A percentile compares a stretch with the other conserved stretches of the same genome.
These are phyloP conservation scores for Lasiosphaeria ovina DNA, from an alignment of 495 filamentous ascomycete species.

Conservation along the genomic window DNA sequence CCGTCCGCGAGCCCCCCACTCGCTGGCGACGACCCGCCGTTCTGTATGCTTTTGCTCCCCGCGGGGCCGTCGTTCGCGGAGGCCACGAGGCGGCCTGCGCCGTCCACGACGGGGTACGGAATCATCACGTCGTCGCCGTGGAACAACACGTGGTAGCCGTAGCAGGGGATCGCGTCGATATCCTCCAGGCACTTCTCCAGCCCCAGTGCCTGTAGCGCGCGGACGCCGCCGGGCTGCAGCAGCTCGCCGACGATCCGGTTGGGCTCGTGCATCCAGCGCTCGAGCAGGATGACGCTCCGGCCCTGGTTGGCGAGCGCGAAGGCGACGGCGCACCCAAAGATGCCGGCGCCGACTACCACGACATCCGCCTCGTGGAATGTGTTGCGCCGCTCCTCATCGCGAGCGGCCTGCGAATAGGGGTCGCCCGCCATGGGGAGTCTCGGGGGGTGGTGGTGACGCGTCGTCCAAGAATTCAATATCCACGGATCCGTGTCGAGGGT, in stretches of 20 bases:
- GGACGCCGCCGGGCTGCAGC: conserved; percentile 86
- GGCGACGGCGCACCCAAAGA: conserved; percentile 86
- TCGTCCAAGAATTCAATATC: neutral
- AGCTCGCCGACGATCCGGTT: conserved; percentile 96
- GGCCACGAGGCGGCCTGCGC: conserved; percentile 23
- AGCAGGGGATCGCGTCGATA: conserved; percentile 79
- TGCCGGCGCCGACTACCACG: conserved; percentile 85
- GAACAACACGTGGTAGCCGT: conserved; percentile 87
- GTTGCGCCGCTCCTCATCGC: conserved; percentile 39
- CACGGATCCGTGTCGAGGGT: neutral
- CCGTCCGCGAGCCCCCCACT: neutral
- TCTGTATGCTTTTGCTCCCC: conserved; percentile 2
- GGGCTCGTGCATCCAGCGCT: conserved; percentile 86
- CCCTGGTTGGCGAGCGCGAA: conserved; percentile 79
- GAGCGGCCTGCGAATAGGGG: conserved; percentile 27
- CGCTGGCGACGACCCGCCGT: neutral
- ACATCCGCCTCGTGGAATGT: conserved; percentile 63
- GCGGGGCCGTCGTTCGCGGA: conserved; percentile 5
- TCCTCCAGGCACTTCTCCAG: conserved; percentile 78
- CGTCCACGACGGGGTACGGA: conserved; percentile 59
- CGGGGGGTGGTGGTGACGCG: neutral
- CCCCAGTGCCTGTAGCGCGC: conserved; percentile 77
- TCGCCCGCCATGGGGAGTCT: conserved; percentile 15
- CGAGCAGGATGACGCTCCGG: conserved; percentile 85
- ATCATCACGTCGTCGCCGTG: conserved; percentile 75